Percentiles rank a stretch among this genome's conserved stretches.
Evolutionary conservation across 1,139 yeast genomes (phyloP).

Genomic region (Hyphopichia khmerensis): DNA sequence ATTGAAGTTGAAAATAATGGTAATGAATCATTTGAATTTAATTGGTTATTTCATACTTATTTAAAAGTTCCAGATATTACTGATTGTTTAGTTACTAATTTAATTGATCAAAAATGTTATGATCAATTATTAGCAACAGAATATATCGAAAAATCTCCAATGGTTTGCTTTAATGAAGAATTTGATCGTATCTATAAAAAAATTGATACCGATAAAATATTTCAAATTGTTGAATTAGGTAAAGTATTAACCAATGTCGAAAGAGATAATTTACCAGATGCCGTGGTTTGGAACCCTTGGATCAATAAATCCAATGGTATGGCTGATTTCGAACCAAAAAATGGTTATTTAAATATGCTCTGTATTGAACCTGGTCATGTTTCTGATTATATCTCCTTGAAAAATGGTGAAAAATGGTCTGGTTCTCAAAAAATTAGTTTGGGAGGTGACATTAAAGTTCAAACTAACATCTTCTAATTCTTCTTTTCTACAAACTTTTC

Average conservation of each 20-base stretch:
- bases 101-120: constrained; percentile 65
- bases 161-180: constrained; percentile 72
- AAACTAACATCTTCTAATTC: constrained; percentile 36
- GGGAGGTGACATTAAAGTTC: constrained; percentile 47
- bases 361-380: constrained; percentile 96
- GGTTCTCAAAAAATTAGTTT: constrained; percentile 35
- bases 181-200: constrained; percentile 79
- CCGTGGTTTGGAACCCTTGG: constrained; percentile 99
- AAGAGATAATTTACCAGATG: constrained; percentile 72
- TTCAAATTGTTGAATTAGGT: constrained; percentile 69
- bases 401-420: constrained; percentile 69
- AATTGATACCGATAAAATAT: constrained; percentile 51
- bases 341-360: constrained; percentile 81
- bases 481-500: too few relatives aligned
- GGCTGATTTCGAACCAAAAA: constrained; percentile 85
- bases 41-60: constrained; percentile 96
- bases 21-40: constrained; percentile 67
- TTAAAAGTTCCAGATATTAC: constrained; percentile 72
- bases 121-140: constrained; percentile 70
- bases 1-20: constrained; percentile 79
- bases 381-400: constrained; percentile 57
- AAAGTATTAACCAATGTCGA: constrained; percentile 65
- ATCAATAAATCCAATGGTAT: constrained; percentile 70
- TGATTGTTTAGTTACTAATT: constrained; percentile 72
- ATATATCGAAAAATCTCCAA: constrained; percentile 71